Conservation (phyloP, 2,329 filamentous ascomycete species). For the Blastomyces emzantsi region DNA sequence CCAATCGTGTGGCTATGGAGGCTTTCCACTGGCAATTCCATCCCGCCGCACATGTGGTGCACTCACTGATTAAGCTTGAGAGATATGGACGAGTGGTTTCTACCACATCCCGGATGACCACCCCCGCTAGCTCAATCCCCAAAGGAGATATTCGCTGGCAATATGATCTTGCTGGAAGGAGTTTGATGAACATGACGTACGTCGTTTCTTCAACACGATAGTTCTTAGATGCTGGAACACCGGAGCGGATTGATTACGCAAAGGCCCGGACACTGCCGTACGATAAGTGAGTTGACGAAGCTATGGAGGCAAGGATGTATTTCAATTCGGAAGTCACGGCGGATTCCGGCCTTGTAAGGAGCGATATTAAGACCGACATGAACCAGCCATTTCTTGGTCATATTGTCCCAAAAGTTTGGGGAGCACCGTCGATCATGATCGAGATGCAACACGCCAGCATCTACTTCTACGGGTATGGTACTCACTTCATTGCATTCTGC, state of each 20-base stretch:
- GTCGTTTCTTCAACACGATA: slow-evolving; percentile 28
- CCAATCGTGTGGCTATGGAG: slow-evolving; percentile 43
- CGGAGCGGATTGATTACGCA: slow-evolving; percentile 26
- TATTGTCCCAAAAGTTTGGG: slow-evolving; percentile 26
- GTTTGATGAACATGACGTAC: slow-evolving; percentile 35
- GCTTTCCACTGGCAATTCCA: slow-evolving; percentile 41
- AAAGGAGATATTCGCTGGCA: slow-evolving; percentile 32
- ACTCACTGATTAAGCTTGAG: slow-evolving; percentile 27
- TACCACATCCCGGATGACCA: slow-evolving; percentile 22
- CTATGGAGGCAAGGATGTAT: slow-evolving; percentile 25
- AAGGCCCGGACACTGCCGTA: slow-evolving; percentile 20
- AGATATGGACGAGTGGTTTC: slow-evolving; percentile 28
- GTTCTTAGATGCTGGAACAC: slow-evolving; percentile 23
- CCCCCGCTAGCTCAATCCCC: slow-evolving; percentile 19
- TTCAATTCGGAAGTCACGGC: slow-evolving; percentile 18
- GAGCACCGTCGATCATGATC: slow-evolving; percentile 27
- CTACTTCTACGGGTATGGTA: slow-evolving; percentile 16
- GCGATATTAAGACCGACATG: slow-evolving; percentile 27
- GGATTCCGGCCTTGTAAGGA: slow-evolving; percentile 19
- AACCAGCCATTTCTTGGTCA: slow-evolving; percentile 19
- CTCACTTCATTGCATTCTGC: not conserved
- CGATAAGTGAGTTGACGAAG: slow-evolving; percentile 25
- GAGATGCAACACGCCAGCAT: slow-evolving; percentile 26
- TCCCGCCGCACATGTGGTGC: slow-evolving; percentile 32
- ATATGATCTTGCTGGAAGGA: slow-evolving; percentile 31